These are phyloP conservation scores for Polymyxa betae DNA, from an alignment of 208 protist species.

Conservation along the genomic window DNA sequence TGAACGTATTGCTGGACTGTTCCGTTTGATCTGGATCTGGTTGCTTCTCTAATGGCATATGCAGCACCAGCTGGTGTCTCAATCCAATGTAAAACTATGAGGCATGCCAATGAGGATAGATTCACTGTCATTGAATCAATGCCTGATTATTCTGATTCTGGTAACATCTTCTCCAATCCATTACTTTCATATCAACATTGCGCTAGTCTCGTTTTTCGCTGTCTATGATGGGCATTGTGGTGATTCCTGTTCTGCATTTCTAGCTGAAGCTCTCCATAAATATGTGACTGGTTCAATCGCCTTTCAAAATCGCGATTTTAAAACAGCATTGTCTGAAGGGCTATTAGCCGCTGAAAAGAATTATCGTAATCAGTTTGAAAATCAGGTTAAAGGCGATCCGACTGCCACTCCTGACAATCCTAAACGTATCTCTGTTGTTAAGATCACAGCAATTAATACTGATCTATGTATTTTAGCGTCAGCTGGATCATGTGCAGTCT, in stretches of 20 bases:
- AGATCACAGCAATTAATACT: background rate
- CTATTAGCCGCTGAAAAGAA: background rate
- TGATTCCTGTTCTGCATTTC: slow-evolving; percentile 13
- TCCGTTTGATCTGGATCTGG: no score
- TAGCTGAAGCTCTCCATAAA: slow-evolving; percentile 18
- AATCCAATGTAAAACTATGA: slow-evolving; percentile 1
- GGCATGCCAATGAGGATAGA: slow-evolving; percentile 39
- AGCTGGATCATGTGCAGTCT: slow-evolving; percentile 1
- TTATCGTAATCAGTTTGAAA: slow-evolving; percentile 7
- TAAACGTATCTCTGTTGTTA: background rate
- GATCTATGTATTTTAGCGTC: background rate
- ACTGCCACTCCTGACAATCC: background rate
- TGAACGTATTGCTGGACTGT: no score
- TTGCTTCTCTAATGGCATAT: background rate
- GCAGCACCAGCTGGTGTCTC: background rate
- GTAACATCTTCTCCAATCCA: background rate
- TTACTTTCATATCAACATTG: background rate
- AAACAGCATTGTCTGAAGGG: background rate
- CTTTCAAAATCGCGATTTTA: background rate
- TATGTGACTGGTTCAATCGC: background rate
- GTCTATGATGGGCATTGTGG: slow-evolving; percentile 47
- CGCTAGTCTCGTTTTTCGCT: slow-evolving; percentile 1
- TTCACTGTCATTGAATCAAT: slow-evolving; percentile 4
- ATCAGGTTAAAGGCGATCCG: background rate
- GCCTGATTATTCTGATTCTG: background rate